phyloP scores from a whole-genome alignment of 805 yeast genomes.

The Cyberlindnera americana region DNA sequence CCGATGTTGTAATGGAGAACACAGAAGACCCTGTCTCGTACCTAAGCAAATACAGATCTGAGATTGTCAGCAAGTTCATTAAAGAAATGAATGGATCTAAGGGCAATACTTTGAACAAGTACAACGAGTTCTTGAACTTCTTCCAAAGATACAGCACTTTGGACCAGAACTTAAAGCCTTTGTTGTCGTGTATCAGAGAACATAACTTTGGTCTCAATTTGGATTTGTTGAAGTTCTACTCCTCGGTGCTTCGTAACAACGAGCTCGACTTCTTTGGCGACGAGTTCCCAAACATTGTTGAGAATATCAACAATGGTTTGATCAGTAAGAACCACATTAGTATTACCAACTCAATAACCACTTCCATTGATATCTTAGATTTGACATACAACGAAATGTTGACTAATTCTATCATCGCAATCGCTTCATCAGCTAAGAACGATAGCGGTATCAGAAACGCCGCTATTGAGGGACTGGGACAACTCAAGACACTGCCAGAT shows the following conservation, averaged over 20 bases:
- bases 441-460: conserved; percentile 36
- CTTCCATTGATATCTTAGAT: conserved; percentile 28
- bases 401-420: conserved; percentile 30
- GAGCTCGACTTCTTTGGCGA: conserved; percentile 31
- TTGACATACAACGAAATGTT: conserved; percentile 23
- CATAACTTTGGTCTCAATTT: conserved; percentile 28
- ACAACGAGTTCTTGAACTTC: conserved; percentile 23
- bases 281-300: conserved; percentile 27
- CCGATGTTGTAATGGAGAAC: conserved; percentile 40
- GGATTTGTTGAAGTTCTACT: conserved; percentile 36
- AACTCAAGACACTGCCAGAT: conserved; percentile 25
- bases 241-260: conserved; percentile 31
- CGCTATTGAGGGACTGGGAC: conserved; percentile 33
- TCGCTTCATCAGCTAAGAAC: conserved; percentile 32
- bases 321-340: conserved; percentile 35
- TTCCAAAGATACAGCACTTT: conserved; percentile 24
- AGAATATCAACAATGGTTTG: conserved; percentile 30
- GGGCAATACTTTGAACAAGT: conserved; percentile 24
- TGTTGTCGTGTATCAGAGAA: conserved; percentile 24
- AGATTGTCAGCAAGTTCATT: conserved; percentile 23
- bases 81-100: conserved; percentile 27
- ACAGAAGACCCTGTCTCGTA: conserved; percentile 25
- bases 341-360: conserved; percentile 31
- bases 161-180: conserved; percentile 22
- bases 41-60: conserved; percentile 19